A percentile compares a stretch with the other conserved stretches of the same genome.
phyloP scores from a whole-genome alignment of 2,329 filamentous ascomycete species.

The Curvularia spicifera region DNA sequence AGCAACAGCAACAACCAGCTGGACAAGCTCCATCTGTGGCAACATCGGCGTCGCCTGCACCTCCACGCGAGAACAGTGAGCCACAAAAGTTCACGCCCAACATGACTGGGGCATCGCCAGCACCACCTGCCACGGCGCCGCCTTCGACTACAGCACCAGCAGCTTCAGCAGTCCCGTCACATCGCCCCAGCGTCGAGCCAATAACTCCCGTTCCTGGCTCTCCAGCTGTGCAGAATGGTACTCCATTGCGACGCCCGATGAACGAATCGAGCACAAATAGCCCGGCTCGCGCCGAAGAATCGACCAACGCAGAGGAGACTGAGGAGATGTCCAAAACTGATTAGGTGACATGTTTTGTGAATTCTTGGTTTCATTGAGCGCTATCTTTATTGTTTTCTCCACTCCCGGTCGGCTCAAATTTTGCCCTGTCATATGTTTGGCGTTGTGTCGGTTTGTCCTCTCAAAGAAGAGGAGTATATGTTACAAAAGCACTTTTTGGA shows the following conservation, averaged over 20 bases:
- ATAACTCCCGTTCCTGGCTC: conserved; percentile 47
- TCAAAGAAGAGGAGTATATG: not conserved
- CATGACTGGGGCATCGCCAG: conserved; percentile 29
- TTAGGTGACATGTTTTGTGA: conserved; percentile 5
- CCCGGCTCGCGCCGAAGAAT: conserved; percentile 17
- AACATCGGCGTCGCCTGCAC: conserved; percentile 10
- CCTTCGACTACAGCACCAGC: conserved; percentile 17
- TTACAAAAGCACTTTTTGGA: not conserved
- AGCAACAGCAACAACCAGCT: not conserved
- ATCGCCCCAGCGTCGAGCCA: conserved; percentile 46
- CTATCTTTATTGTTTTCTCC: not conserved
- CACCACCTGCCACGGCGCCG: conserved; percentile 8
- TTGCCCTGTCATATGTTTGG: not conserved
- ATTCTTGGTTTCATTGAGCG: not conserved
- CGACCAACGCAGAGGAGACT: conserved; percentile 13
- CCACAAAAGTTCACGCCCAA: conserved; percentile 40
- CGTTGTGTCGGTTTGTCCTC: not conserved
- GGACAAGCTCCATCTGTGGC: conserved; percentile 9
- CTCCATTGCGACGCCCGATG: conserved; percentile 28
- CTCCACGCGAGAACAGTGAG: conserved; percentile 17
- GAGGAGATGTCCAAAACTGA: conserved; percentile 10
- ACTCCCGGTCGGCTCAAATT: not conserved
- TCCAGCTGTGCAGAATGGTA: conserved; percentile 38
- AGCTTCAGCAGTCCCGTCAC: conserved; percentile 24
- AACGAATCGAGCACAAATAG: conserved; percentile 25